Evolutionary conservation across 768 basidiomycete genomes (phyloP), one percentile per base, ranked within the genome.

Genomic region (Kwoniella bestiolae): DNA sequence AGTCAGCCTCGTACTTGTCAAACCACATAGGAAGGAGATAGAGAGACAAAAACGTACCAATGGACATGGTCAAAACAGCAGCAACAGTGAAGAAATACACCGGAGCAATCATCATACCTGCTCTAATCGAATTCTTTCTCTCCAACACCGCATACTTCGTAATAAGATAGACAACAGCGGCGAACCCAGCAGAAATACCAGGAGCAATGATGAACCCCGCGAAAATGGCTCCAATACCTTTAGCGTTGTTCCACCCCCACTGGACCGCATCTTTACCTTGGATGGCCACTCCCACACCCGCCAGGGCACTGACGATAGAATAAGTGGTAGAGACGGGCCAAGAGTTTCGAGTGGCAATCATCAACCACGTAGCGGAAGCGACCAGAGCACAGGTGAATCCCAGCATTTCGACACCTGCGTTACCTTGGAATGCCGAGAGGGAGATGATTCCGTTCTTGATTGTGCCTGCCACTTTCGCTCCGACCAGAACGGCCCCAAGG

Each of bases 301-400:
- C 77, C 9, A 83, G 58, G 14, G 82, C 80, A 28, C 79, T 77
- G 49, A 83, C 76, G 63, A 82, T 80, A 5, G 81, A 82, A 71
- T 83, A 80, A 26, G 82, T 82, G 14, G 83, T 82, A 12, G 82
- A 83, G 31, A 83, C 82, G 26, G 82, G 82, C 77, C 75, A 80
- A 8, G 72, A 67, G 26, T 68, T 57, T 14, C 60, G 56, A 6
- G 82, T 82, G 59, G 76, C 76, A 61, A 81, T 52, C 69, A 73
- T 76, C 38, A 81, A 66, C 80, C 76, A 76, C 23, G 51, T 47
- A 16, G 68, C 66, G 0, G 76, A 77, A 18, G 66, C 68, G 35
- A 57, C 60, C 63, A 83, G 69, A 35, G 81, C 82, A 67, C 74
- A 76, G n/a, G 73, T 68, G 70, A 83, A 82, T 21, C 73, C 77